These are phyloP conservation scores for Naganishia randhawae DNA, from an alignment of 768 basidiomycete species.

Conservation along the genomic window DNA sequence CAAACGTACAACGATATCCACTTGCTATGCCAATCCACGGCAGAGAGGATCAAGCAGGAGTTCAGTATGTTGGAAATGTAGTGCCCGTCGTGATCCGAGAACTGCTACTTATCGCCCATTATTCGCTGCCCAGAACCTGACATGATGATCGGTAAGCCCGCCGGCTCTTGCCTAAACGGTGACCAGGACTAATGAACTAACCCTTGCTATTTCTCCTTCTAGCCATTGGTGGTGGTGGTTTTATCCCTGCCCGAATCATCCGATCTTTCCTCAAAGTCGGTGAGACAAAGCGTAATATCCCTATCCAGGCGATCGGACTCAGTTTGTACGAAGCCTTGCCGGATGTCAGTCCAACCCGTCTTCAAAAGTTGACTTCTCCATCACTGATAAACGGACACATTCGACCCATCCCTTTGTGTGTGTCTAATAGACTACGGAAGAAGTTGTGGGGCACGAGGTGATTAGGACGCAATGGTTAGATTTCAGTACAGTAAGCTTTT, in stretches of 20 bases:
- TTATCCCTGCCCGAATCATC: constrained; percentile 92
- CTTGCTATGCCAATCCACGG: constrained; percentile 67
- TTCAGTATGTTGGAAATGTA: constrained; percentile 56
- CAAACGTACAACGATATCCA: constrained; percentile 91
- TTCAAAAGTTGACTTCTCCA: too few species aligned
- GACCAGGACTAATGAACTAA: not conserved
- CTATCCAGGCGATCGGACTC: constrained; percentile 93
- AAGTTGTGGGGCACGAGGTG: constrained; percentile 60
- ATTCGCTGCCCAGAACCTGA: constrained; percentile 23
- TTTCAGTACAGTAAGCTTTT: constrained; percentile 34
- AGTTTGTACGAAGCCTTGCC: constrained; percentile 89
- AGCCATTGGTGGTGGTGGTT: constrained; percentile 61
- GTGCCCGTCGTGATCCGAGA: not conserved
- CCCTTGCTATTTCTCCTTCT: constrained; percentile 29
- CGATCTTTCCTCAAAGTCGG: constrained; percentile 78
- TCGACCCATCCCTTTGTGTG: too few species aligned
- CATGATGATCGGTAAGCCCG: constrained; percentile 28
- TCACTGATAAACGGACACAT: too few species aligned
- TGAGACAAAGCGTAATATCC: constrained; percentile 69
- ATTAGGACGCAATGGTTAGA: constrained; percentile 91
- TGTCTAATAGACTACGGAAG: constrained; percentile 38
- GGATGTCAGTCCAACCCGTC: constrained; percentile 48
- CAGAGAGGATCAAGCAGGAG: constrained; percentile 64
- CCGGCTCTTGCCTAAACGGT: constrained; percentile 1
- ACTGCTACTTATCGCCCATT: not conserved